Evolutionary conservation across 2,329 filamentous ascomycete genomes (phyloP).

Genomic region (Colletotrichum incanum): DNA sequence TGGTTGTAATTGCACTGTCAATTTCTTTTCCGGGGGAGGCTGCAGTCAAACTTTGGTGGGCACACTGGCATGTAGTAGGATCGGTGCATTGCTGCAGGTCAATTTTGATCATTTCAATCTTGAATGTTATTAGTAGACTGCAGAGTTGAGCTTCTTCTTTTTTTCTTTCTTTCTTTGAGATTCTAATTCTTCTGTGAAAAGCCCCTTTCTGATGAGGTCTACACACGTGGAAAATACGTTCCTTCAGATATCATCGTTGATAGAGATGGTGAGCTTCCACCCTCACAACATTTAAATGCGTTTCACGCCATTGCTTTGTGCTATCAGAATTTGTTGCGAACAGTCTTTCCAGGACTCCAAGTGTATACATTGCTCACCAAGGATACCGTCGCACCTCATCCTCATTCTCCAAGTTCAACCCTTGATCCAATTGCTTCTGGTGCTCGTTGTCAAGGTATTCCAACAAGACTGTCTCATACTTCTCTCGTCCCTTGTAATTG

Average conservation of each 20-base stretch:
- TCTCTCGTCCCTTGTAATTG: conserved; percentile 83
- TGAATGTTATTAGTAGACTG: neutral
- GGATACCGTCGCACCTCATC: conserved; percentile 76
- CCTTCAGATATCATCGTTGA: neutral
- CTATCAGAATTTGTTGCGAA: neutral
- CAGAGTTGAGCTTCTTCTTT: too few relatives aligned
- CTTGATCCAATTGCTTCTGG: conserved; percentile 78
- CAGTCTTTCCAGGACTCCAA: neutral
- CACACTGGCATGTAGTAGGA: conserved; percentile 16
- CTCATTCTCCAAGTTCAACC: conserved; percentile 74
- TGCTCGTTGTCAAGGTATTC: conserved; percentile 84
- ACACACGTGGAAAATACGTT: too few relatives aligned
- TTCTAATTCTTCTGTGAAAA: too few relatives aligned
- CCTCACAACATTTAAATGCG: neutral
- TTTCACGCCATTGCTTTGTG: neutral
- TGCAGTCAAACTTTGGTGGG: conserved; percentile 31
- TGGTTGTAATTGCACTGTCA: conserved; percentile 19
- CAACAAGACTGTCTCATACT: conserved; percentile 80
- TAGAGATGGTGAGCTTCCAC: neutral
- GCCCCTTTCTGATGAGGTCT: neutral
- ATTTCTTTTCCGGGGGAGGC: conserved; percentile 30
- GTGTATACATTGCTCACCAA: conserved; percentile 53
- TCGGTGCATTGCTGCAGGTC: conserved; percentile 25
- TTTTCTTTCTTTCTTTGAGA: too few relatives aligned
- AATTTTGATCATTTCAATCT: conserved; percentile 41